Evolutionary conservation across 1,139 yeast genomes (phyloP).

Genomic region (Hanseniaspora gamundiae): DNA sequence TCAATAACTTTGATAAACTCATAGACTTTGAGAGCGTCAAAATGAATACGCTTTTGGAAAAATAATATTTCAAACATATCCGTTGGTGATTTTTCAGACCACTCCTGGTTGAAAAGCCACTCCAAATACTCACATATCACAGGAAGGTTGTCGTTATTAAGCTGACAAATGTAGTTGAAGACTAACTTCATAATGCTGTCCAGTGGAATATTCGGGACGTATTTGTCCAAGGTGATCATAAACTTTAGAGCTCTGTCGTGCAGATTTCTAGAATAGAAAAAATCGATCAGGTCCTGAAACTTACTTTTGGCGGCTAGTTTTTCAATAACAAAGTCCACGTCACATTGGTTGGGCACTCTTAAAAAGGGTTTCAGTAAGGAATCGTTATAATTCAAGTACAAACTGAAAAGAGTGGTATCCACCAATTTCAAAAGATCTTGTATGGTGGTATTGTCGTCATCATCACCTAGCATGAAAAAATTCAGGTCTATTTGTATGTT

Average conservation of each 20-base stretch:
- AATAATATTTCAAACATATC: background rate
- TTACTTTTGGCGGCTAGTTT: slow-evolving; percentile 40
- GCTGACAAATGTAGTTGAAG: slow-evolving; percentile 51
- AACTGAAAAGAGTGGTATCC: slow-evolving; percentile 69
- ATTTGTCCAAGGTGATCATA: slow-evolving; percentile 24
- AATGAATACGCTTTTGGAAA: slow-evolving; percentile 42
- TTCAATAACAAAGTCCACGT: slow-evolving; percentile 46
- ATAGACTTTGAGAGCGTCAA: slow-evolving; percentile 43
- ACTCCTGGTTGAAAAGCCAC: slow-evolving; percentile 31
- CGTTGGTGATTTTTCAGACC: background rate
- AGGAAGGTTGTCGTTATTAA: slow-evolving; percentile 39
- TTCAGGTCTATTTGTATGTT: slow-evolving; percentile 17
- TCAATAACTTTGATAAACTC: slow-evolving; percentile 28
- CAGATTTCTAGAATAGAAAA: slow-evolving; percentile 49
- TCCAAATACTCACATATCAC: slow-evolving; percentile 47
- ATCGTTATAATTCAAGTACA: slow-evolving; percentile 58
- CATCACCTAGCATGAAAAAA: slow-evolving; percentile 4
- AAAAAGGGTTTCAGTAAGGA: slow-evolving; percentile 74
- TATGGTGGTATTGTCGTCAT: background rate
- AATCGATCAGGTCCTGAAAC: slow-evolving; percentile 66
- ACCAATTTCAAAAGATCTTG: slow-evolving; percentile 37
- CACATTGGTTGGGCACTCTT: slow-evolving; percentile 64
- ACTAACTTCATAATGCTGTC: slow-evolving; percentile 17
- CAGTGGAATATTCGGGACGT: slow-evolving; percentile 19
- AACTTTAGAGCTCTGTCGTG: slow-evolving; percentile 62